phyloP scores from a whole-genome alignment of 345 rosid species.

The Litchi chinensis region DNA sequence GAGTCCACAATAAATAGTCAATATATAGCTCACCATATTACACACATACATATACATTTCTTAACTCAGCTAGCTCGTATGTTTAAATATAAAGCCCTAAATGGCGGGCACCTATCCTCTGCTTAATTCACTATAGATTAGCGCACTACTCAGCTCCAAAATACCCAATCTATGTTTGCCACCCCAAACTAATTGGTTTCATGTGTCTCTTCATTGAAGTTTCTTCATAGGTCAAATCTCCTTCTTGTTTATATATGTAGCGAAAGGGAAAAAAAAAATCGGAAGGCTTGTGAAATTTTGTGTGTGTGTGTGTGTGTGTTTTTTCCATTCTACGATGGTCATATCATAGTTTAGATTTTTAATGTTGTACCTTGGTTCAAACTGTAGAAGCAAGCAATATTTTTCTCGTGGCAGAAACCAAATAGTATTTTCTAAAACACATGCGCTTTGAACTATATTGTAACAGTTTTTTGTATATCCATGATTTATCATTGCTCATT shows the following conservation, averaged over 20 bases:
- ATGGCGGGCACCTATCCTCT: constrained; percentile 29
- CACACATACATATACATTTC: not conserved
- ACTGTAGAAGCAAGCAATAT: not conserved
- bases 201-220: constrained; percentile 14
- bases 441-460: not conserved
- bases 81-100: constrained; percentile 27
- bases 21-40: not conserved
- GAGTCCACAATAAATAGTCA: not conserved
- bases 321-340: too few species aligned
- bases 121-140: constrained; percentile 7
- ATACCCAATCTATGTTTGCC: not conserved
- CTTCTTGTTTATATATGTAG: not conserved
- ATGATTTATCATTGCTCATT: not conserved
- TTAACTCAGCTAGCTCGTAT: not conserved
- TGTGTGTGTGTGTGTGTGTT: too few species aligned
- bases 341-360: not conserved
- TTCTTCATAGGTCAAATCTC: not conserved
- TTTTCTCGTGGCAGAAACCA: not conserved
- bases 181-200: not conserved
- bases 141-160: constrained; percentile 6
- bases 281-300: not conserved
- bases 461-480: not conserved
- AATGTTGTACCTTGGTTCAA: not conserved
- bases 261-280: too few species aligned
- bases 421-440: too few species aligned